Evolutionary conservation across 2,329 filamentous ascomycete genomes (phyloP).

Genomic region (Ophiostoma himal-ulmi): DNA sequence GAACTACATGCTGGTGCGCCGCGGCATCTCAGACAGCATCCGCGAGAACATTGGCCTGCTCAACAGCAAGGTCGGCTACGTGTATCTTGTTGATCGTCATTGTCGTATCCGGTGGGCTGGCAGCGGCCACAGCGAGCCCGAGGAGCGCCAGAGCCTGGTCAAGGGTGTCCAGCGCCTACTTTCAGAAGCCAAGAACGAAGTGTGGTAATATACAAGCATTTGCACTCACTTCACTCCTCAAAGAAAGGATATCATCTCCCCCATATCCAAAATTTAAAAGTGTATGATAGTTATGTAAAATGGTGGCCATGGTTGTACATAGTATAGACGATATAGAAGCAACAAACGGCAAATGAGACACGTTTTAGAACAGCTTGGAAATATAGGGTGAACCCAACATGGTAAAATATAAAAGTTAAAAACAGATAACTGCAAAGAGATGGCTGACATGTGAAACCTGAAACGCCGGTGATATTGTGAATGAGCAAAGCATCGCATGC

Average conservation of each 20-base stretch:
- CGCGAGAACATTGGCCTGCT: slow-evolving; percentile 62
- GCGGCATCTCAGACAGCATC: slow-evolving; percentile 55
- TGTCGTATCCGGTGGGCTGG: slow-evolving; percentile 94
- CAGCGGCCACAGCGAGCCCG: slow-evolving; percentile 60
- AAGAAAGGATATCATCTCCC: neutral
- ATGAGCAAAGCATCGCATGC: neutral
- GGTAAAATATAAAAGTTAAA: neutral
- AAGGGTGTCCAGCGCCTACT: slow-evolving; percentile 59
- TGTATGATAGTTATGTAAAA: slow-evolving; percentile 1
- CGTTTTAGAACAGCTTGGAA: neutral
- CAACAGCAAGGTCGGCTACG: slow-evolving; percentile 90
- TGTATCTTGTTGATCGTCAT: slow-evolving; percentile 80
- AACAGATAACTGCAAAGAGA: neutral
- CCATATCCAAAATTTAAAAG: neutral
- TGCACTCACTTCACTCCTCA: neutral
- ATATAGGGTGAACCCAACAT: neutral
- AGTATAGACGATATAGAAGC: neutral
- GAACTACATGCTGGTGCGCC: slow-evolving; percentile 56
- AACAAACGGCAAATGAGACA: neutral
- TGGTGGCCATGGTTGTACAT: neutral
- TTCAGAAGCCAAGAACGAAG: slow-evolving; percentile 27
- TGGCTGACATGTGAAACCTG: neutral
- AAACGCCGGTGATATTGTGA: slow-evolving; percentile 11
- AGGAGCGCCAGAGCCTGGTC: slow-evolving; percentile 62
- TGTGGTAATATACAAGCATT: neutral